A percentile compares a stretch with the other conserved stretches of the same genome.
Conservation (phyloP, 2,329 filamentous ascomycete species). For the Colletotrichum camelliae region DNA sequence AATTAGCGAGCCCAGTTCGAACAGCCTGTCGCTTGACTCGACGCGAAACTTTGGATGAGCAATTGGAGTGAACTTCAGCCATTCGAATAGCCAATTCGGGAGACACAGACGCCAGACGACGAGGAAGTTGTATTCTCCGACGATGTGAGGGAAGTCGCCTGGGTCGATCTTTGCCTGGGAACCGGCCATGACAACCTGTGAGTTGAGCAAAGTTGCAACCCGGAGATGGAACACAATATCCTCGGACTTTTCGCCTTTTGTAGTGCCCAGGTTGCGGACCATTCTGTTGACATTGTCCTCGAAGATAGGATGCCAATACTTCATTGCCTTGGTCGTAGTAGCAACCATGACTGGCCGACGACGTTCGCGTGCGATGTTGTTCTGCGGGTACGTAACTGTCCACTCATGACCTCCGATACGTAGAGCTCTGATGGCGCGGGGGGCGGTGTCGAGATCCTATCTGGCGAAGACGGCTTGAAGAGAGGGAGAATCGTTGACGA, state of each 20-base stretch:
- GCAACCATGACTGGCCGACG: conserved; percentile 25
- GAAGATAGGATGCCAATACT: neutral
- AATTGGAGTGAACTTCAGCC: conserved; percentile 21
- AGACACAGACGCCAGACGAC: conserved; percentile 23
- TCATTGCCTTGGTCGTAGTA: conserved; percentile 21
- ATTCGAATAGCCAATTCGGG: conserved; percentile 20
- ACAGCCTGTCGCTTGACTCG: conserved; percentile 19
- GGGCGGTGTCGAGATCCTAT: conserved; percentile 23
- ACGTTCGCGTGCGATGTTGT: conserved; percentile 17
- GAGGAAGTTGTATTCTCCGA: conserved; percentile 25
- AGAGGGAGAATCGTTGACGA: conserved; percentile 27
- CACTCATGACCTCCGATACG: conserved; percentile 25
- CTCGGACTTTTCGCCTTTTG: neutral
- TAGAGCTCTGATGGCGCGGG: conserved; percentile 22
- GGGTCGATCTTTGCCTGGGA: neutral
- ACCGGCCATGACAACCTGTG: neutral
- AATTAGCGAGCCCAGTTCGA: conserved; percentile 10
- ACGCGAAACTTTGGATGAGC: conserved; percentile 15
- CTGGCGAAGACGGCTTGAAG: conserved; percentile 13
- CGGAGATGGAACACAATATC: neutral
- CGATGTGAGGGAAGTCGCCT: conserved; percentile 15
- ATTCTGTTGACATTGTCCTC: neutral
- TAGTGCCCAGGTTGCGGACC: neutral
- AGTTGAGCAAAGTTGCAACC: neutral
- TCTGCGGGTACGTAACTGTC: conserved; percentile 24